phyloP scores from a whole-genome alignment of 495 filamentous ascomycete species.

The Lichenothelia convexa region DNA sequence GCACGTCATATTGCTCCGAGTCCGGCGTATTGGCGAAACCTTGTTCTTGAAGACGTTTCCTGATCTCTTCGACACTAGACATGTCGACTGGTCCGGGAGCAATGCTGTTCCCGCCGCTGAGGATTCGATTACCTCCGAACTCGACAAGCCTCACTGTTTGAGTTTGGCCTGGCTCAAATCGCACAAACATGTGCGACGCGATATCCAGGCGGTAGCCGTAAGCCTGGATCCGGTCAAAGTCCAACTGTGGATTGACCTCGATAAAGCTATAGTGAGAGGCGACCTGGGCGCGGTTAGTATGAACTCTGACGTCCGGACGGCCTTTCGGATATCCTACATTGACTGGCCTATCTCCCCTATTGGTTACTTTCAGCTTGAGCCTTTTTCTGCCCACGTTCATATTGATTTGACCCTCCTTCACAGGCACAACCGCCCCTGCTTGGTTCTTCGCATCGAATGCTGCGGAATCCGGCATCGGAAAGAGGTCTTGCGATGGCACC shows the following conservation, averaged over 20 bases:
- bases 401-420: conserved; percentile 34
- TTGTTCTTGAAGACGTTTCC: conserved; percentile 40
- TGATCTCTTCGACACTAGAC: conserved; percentile 38
- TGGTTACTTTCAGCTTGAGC: conserved; percentile 58
- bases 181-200: conserved; percentile 74
- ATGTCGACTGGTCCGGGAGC: conserved; percentile 55
- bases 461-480: conserved; percentile 41
- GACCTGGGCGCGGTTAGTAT: conserved; percentile 26
- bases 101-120: conserved; percentile 66
- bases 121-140: conserved; percentile 68
- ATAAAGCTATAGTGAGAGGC: conserved; percentile 96
- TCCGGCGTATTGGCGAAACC: conserved; percentile 66
- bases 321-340: conserved; percentile 41
- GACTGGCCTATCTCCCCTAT: conserved; percentile 78
- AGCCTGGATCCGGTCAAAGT: conserved; percentile 73
- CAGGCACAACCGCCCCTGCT: conserved; percentile 64
- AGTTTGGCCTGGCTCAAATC: conserved; percentile 87
- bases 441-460: conserved; percentile 46
- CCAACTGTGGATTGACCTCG: conserved; percentile 76
- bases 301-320: background rate
- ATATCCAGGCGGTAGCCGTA: conserved; percentile 85
- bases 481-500: conserved; percentile 39
- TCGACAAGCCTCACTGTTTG: conserved; percentile 88
- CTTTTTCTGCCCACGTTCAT: conserved; percentile 62
- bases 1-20: conserved; percentile 33